Evolutionary conservation across 306 rosid genomes (phyloP), one percentile per base, ranked within the genome.

Genomic region (Sicyos baderoa): DNA sequence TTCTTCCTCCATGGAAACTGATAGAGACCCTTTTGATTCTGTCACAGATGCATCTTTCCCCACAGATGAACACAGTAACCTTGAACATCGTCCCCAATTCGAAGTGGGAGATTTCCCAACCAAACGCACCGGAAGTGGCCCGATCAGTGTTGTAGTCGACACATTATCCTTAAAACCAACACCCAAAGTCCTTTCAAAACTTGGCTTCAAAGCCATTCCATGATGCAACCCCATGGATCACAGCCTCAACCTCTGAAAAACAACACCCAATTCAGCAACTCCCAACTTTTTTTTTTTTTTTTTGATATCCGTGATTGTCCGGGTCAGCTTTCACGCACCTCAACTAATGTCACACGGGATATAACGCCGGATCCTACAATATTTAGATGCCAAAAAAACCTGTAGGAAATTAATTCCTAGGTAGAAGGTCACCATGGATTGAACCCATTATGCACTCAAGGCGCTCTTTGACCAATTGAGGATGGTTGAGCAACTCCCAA

Each of bases 1-100:
- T 59, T 89, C 98, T 77, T 93, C 98, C 78, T 88, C 98, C 79
- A 75, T 25, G 54, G 84, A 75, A 60, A 53, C 80, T 1, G 84
- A 74, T 9, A 69, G 53, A n/a, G 74, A 63, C 69, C 68, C 85
- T 48, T 76, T 79, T 40, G 88, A 77, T 70, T 64, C 87, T 77
- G 53, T 45, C 5, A 85, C 79, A 75, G 89, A 79, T 19, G 90
- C 44, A 37, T 37, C 44, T 37, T 37, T 37, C 44, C 44, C 9
- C 44, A 37, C 79, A 75, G 89, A 79, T 19, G 90, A 84, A 71
- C 96, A 85, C 70, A 72, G 77, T 23, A 79, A 74, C 77, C 84
- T 80, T 51, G 11, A 72, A 70, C 53, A 75, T 40, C 56, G 74
- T 70, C 73, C 80, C 71, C 73, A 71, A 47, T 77, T 78, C 16